Evolutionary conservation across 352 stramenopile species (phyloP).

Genomic region (Chrysophaeum taylorii): DNA sequence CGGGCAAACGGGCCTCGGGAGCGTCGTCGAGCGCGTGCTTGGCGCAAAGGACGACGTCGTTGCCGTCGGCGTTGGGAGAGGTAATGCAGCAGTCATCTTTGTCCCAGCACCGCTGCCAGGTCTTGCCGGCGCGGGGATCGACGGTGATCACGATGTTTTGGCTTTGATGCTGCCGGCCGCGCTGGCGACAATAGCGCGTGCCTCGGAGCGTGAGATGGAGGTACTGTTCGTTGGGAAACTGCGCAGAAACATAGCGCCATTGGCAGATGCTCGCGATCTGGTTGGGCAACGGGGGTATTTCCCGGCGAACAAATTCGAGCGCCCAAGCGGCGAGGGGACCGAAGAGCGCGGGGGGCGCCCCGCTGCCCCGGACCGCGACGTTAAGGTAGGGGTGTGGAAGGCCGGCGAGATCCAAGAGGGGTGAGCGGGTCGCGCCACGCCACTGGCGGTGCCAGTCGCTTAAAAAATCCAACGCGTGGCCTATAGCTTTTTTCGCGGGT

Average conservation of each 20-base stretch:
- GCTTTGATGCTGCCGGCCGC: neutral
- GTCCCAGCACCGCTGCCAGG: conserved; percentile 8
- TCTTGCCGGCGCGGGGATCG: neutral
- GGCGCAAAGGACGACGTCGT: neutral
- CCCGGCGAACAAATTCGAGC: neutral
- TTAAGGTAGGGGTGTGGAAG: neutral
- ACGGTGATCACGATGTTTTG: neutral
- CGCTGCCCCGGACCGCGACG: neutral
- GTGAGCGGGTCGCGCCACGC: neutral
- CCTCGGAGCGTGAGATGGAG: neutral
- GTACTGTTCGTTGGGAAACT: neutral
- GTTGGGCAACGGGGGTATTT: too few species aligned
- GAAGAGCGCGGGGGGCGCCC: neutral
- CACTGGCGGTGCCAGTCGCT: neutral
- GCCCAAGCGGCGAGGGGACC: neutral
- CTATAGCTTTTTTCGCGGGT: neutral
- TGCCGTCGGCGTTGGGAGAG: neutral
- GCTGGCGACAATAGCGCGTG: neutral
- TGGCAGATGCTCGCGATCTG: neutral
- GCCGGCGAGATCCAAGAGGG: neutral
- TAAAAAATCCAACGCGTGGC: too few species aligned
- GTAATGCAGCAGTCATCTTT: neutral
- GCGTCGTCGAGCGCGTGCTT: neutral
- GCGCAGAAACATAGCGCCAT: neutral
- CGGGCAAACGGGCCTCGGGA: too few species aligned